Evolutionary conservation across 2,329 filamentous ascomycete species (phyloP).

Genomic region (Rhynchosporium agropyri): DNA sequence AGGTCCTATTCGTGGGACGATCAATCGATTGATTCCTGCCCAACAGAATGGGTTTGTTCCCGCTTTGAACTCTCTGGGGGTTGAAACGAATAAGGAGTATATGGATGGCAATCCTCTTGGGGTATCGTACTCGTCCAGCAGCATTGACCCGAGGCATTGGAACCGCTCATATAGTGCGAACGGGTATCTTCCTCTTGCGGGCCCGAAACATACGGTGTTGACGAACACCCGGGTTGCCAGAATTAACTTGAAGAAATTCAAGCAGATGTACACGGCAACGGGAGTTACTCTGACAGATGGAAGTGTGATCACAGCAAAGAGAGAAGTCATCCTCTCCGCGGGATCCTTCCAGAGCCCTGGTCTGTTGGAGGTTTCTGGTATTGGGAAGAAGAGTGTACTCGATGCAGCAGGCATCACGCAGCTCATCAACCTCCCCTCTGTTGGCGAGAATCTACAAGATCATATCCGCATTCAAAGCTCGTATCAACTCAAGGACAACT

Average conservation of each 20-base stretch:
- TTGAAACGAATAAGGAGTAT: constrained; percentile 48
- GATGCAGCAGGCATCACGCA: constrained; percentile 47
- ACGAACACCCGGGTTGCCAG: constrained; percentile 84
- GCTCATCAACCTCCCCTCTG: constrained; percentile 51
- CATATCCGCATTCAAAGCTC: constrained; percentile 39
- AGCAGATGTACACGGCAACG: constrained; percentile 21
- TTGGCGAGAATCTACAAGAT: constrained; percentile 56
- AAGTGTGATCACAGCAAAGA: constrained; percentile 25
- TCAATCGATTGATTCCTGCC: constrained; percentile 49
- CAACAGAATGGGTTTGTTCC: constrained; percentile 50
- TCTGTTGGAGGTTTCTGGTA: constrained; percentile 54
- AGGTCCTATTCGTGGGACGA: constrained; percentile 45
- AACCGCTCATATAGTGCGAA: constrained; percentile 54
- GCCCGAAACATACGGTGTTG: constrained; percentile 72
- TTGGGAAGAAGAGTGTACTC: constrained; percentile 51
- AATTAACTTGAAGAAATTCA: constrained; percentile 54
- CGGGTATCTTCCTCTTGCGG: constrained; percentile 45
- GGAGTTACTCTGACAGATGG: constrained; percentile 27
- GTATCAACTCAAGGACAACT: constrained; percentile 33
- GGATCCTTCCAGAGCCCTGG: constrained; percentile 56
- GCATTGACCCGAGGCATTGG: constrained; percentile 51
- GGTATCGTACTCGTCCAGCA: constrained; percentile 53
- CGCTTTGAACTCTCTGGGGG: constrained; percentile 50
- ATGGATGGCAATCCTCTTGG: constrained; percentile 54
- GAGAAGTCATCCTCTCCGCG: constrained; percentile 53